Evolutionary conservation across 2,329 filamentous ascomycete genomes (phyloP), one percentile per base, ranked within the genome.

Genomic region (Nigrospora oryzae): DNA sequence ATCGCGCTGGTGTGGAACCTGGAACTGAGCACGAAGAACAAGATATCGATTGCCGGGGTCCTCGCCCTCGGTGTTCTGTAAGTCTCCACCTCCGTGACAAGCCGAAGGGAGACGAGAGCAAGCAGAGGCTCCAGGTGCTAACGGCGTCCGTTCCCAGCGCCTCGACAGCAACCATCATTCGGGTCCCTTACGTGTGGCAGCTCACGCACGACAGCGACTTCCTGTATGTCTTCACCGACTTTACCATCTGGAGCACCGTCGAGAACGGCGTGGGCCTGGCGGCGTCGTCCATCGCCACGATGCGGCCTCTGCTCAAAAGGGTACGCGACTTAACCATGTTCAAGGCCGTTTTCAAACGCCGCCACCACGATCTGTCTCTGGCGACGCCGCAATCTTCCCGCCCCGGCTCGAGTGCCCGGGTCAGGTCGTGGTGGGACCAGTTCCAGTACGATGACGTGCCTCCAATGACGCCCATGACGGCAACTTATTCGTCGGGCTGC

Each of bases 191-290:
- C 50, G 62, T 69, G n/a, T 56, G 58, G 45, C 49, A 58, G 32
- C 56, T 70, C 5, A 54, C 56, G 2, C 50, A 58, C n/a, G 61
- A 60, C 28, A 47, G 48, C 11, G 67, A 71, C 44, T 63, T 62
- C 40, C 55, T 66, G 2, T 68, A 64, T 57, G 60, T 63, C 44
- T 66, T 66, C 46, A 63, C 65, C 14, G 66, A 67, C 49, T 53
- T 69, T 7, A 61, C 64, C 5, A 68, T 69, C 46, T 71, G 67
- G 67, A 68, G 63, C 4, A 66, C 68, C 39, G 58, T 65, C n/a
- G 66, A 70, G 48, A 64, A 63, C 31, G 63, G 63, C 4, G 61
- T 70, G 14, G 65, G 64, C 6, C 62, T 70, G 2, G 56, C 61
- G 5, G 66, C 66, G 7, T 63, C 63, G 6, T 64, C 60, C 5